A percentile compares a stretch with the other conserved stretches of the same genome.
Evolutionary conservation across 768 basidiomycete species (phyloP).

Genomic region (Agrocybe praecox): DNA sequence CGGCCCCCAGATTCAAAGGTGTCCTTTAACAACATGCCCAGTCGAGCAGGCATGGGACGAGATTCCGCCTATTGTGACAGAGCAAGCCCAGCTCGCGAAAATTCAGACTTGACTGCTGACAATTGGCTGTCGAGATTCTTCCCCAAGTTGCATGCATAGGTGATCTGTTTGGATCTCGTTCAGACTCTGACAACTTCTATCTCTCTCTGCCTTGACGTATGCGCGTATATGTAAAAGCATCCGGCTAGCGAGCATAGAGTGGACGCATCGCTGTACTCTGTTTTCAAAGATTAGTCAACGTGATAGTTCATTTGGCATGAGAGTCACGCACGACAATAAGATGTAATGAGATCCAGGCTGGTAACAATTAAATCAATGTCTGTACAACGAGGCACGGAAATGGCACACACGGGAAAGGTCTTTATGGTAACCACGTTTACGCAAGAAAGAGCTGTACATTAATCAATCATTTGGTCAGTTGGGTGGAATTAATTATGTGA

Average conservation of each 20-base stretch:
- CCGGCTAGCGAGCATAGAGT: constrained; percentile 12
- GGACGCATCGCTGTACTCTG: constrained; percentile 10
- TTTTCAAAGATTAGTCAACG: too few species aligned
- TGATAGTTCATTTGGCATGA: too few species aligned
- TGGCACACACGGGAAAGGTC: constrained; percentile 7
- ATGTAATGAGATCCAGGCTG: background rate
- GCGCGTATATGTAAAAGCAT: constrained; percentile 13
- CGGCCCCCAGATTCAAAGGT: too few species aligned
- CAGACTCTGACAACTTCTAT: background rate
- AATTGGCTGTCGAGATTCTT: background rate
- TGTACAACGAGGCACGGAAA: background rate
- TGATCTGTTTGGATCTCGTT: background rate
- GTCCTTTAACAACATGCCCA: too few species aligned
- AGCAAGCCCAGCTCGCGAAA: too few species aligned
- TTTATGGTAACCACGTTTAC: constrained; percentile 9
- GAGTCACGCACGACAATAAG: constrained; percentile 4
- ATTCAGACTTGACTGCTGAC: too few species aligned
- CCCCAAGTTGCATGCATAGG: background rate
- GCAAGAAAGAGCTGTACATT: constrained; percentile 3
- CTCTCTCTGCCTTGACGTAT: background rate
- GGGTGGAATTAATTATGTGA: too few species aligned
- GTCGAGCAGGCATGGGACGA: too few species aligned
- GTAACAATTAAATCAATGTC: background rate
- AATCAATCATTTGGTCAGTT: background rate
- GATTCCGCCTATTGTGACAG: too few species aligned